Conservation (phyloP, 768 basidiomycete genomes). For the Boletales sp. region DNA sequence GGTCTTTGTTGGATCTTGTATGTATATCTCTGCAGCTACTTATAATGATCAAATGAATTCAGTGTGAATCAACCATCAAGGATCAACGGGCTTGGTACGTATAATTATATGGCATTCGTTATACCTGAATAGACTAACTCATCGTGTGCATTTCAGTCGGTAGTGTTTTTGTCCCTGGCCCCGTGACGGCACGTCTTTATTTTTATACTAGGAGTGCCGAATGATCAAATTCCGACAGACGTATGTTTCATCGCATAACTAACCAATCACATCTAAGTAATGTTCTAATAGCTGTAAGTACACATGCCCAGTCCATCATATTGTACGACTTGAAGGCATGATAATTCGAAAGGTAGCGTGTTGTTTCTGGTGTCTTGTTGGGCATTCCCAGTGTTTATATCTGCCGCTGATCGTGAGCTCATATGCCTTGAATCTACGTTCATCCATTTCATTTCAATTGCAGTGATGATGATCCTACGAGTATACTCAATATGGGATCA, state of each 20-base stretch:
- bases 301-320: too few species aligned
- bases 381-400: conserved; percentile 11
- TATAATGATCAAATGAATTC: too few species aligned
- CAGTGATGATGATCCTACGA: conserved; percentile 20
- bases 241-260: background rate
- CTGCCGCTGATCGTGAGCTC: conserved; percentile 14
- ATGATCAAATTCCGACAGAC: background rate
- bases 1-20: conserved; percentile 12
- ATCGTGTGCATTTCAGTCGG: background rate
- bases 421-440: background rate
- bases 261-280: background rate
- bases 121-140: too few species aligned
- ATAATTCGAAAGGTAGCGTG: background rate
- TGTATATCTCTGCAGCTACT: background rate
- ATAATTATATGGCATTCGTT: too few species aligned
- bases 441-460: background rate
- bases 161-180: conserved; percentile 2
- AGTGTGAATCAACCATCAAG: background rate
- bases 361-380: conserved; percentile 3
- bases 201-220: background rate
- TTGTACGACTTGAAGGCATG: background rate
- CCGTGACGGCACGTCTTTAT: conserved; percentile 3
- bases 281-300: conserved; percentile 7
- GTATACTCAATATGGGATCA: conserved; percentile 12
- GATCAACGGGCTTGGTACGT: conserved; percentile 3